Percentiles rank a stretch among this genome's conserved stretches.
phyloP scores from a whole-genome alignment of 2,329 filamentous ascomycete genomes.

The Xylaria sp. region DNA sequence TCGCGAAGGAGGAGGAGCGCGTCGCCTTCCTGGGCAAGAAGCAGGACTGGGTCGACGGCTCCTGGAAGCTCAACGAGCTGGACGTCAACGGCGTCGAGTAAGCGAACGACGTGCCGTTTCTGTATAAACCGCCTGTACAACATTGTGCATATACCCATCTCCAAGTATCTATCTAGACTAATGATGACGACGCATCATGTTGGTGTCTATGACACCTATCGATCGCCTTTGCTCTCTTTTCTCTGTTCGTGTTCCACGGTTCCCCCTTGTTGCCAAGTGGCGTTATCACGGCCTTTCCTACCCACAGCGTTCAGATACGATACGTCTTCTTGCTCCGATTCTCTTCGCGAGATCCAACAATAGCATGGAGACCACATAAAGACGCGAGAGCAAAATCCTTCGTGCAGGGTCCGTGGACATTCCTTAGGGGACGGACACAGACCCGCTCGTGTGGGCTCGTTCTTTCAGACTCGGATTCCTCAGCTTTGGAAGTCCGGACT shows the following conservation, averaged over 20 bases:
- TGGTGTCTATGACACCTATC: not conserved
- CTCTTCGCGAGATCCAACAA: conserved; percentile 33
- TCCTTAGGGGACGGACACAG: conserved; percentile 22
- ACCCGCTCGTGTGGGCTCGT: conserved; percentile 46
- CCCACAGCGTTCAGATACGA: conserved; percentile 63
- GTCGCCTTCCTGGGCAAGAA: conserved; percentile 80
- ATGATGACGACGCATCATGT: conserved; percentile 22
- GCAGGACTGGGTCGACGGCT: conserved; percentile 73
- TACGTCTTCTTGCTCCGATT: conserved; percentile 59
- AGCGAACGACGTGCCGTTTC: conserved; percentile 9
- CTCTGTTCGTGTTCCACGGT: not conserved
- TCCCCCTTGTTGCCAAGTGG: not conserved
- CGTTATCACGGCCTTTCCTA: not conserved
- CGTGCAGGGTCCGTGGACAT: conserved; percentile 28
- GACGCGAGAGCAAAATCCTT: conserved; percentile 57
- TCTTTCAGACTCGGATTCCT: conserved; percentile 65
- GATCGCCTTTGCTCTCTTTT: not conserved
- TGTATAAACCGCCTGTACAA: conserved; percentile 37
- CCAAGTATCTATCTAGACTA: conserved; percentile 30
- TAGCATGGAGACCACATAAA: conserved; percentile 62
- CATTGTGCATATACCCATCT: conserved; percentile 43
- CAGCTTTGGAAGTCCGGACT: conserved; percentile 64
- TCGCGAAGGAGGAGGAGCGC: conserved; percentile 62
- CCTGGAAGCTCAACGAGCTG: conserved; percentile 78
- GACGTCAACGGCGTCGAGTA: conserved; percentile 55